Evolutionary conservation across 805 yeast species (phyloP).

Genomic region (Lachancea fermentati): DNA sequence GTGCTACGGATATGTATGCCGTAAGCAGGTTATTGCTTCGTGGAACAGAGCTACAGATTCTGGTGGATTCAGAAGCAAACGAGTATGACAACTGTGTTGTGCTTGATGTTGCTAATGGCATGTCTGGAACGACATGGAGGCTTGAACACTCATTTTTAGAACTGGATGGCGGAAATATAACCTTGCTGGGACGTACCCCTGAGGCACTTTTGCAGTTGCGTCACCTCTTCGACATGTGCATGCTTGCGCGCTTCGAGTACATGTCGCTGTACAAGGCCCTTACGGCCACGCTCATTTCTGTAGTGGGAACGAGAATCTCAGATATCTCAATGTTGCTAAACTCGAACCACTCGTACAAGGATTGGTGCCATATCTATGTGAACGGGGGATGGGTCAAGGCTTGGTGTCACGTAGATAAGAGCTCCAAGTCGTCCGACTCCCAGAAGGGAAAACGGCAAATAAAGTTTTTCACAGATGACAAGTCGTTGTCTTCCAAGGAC

Average conservation of each 20-base stretch:
- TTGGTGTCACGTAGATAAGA: constrained; percentile 31
- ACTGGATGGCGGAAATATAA: constrained; percentile 4
- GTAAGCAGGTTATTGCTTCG: constrained; percentile 4
- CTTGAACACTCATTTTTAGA: constrained; percentile 5
- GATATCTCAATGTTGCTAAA: constrained; percentile 27
- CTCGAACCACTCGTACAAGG: constrained; percentile 28
- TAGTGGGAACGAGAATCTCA: constrained; percentile 22
- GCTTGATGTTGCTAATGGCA: constrained; percentile 7
- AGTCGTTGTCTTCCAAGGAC: constrained; percentile 21
- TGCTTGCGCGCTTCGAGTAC: constrained; percentile 21
- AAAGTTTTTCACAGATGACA: constrained; percentile 26
- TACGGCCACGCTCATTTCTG: constrained; percentile 27
- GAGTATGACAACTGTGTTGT: constrained; percentile 5
- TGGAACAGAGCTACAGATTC: constrained; percentile 6
- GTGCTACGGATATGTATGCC: constrained; percentile 4
- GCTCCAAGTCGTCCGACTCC: constrained; percentile 8
- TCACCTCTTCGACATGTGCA: constrained; percentile 6
- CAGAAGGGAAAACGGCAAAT: constrained; percentile 25
- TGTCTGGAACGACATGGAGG: constrained; percentile 6
- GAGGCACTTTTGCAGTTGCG: constrained; percentile 5
- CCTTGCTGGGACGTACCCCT: constrained; percentile 3
- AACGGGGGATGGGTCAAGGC: constrained; percentile 30
- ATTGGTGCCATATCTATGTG: constrained; percentile 31
- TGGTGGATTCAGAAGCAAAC: constrained; percentile 6
- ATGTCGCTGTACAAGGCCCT: constrained; percentile 23